Percentiles rank a stretch among this genome's conserved stretches.
phyloP scores from a whole-genome alignment of 306 rosid genomes.

The Spatholobus suberectus region DNA sequence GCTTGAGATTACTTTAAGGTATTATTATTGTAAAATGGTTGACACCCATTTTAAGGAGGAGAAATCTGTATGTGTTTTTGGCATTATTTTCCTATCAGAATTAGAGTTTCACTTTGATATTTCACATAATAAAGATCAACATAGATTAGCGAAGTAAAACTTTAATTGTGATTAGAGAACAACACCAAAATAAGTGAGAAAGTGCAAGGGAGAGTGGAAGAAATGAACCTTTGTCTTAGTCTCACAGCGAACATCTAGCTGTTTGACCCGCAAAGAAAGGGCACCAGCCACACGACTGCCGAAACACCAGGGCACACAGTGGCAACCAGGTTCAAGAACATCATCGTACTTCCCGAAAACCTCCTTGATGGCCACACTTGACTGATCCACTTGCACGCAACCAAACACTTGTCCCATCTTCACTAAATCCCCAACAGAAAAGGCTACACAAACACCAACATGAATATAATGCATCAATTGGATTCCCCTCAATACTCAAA shows the following conservation, averaged over 20 bases:
- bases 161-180: background rate
- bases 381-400: conserved; percentile 72
- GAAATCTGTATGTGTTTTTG: background rate
- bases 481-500: background rate
- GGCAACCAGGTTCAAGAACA: conserved; percentile 87
- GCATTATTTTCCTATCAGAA: background rate
- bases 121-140: too few relatives aligned
- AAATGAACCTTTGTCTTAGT: conserved; percentile 80
- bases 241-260: conserved; percentile 77
- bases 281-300: conserved; percentile 69
- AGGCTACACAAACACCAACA: background rate
- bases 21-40: too few relatives aligned
- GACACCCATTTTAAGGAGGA: too few relatives aligned
- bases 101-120: background rate
- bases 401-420: conserved; percentile 50
- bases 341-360: conserved; percentile 70
- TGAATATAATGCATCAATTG: background rate
- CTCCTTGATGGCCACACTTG: conserved; percentile 74
- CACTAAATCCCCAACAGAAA: background rate
- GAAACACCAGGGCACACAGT: conserved; percentile 77
- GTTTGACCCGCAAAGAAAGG: conserved; percentile 79
- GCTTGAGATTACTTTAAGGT: too few relatives aligned
- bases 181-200: background rate
- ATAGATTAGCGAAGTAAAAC: background rate
- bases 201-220: background rate